These are phyloP conservation scores for Solanum corneliomulleri DNA, from an alignment of 257 asterid genomes.

Conservation along the genomic window DNA sequence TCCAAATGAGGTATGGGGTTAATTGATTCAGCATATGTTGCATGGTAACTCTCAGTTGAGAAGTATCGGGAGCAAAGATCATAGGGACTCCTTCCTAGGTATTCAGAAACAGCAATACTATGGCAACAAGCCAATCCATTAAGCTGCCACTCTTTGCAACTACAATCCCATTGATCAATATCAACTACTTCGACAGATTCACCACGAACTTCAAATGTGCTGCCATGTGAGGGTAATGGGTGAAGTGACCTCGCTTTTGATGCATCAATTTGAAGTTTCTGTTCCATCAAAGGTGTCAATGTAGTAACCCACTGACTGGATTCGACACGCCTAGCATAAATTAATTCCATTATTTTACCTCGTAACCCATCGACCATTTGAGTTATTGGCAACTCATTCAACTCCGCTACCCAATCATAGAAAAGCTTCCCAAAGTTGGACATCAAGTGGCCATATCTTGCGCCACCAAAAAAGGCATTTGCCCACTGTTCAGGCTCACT, in stretches of 20 bases:
- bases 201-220: slow-evolving; percentile 63
- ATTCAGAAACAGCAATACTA: slow-evolving; percentile 63
- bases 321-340: slow-evolving; percentile 64
- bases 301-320: slow-evolving; percentile 68
- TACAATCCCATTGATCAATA: slow-evolving; percentile 73
- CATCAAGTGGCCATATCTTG: slow-evolving; percentile 76
- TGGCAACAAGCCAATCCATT: slow-evolving; percentile 90
- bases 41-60: slow-evolving; percentile 49
- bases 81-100: slow-evolving; percentile 49
- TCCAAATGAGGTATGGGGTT: slow-evolving; percentile 87
- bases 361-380: slow-evolving; percentile 94
- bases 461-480: slow-evolving; percentile 69
- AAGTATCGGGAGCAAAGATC: slow-evolving; percentile 75
- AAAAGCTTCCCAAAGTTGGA: slow-evolving; percentile 82
- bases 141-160: slow-evolving; percentile 90
- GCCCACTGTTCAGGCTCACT: slow-evolving; percentile 97
- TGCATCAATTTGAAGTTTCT: slow-evolving; percentile 63
- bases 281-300: slow-evolving; percentile 77
- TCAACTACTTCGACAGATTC: slow-evolving; percentile 55
- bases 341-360: slow-evolving; percentile 87
- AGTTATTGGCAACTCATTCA: slow-evolving; percentile 86
- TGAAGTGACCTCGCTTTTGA: slow-evolving; percentile 45
- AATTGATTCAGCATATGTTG: slow-evolving; percentile 71
- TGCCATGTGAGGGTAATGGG: slow-evolving; percentile 34
- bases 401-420: slow-evolving; percentile 91